Evolutionary conservation across 2,329 filamentous ascomycete species (phyloP), one percentile per base, ranked within the genome.

Genomic region (Phyllosticta paracitricarpa): DNA sequence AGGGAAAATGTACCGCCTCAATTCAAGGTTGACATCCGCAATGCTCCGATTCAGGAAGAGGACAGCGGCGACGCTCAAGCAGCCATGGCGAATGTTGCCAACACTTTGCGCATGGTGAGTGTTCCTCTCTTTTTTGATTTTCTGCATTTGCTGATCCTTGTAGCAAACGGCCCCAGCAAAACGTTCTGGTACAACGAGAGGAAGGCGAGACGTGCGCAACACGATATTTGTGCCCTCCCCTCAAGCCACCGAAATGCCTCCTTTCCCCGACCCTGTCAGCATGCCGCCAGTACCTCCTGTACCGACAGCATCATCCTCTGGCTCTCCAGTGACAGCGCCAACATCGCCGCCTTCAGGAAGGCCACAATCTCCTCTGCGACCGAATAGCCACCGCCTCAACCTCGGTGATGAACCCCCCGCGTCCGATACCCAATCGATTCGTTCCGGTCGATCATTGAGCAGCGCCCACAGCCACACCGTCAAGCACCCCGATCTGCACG

Each of bases 351-450:
- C 64, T 54, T 48, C 65, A 40, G 35, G 59, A 62, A 59, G 65
- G 54, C 51, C 59, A 54, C 40, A 57, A 51, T 57, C 66, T 58
- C 52, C 65, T 66, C 19, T 61, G 54, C 33, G 65, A 66, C 33
- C 65, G 68, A 17, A 48, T 25, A 59, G 61, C 22, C 63, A 60
- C 53, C 61, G 60, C 26, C 33, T 58, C n/a, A 62, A 62, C 25
- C 66, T 77, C n/a, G 71, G 70, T 5, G 70, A 76, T 3, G 76
- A 91, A 17, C 86, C 89, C 71, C 77, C 82, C 58, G 83, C 77
- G 70, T 95, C 91, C 1, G 94, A 99, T 72, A 91, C 89, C 2
- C 91, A 93, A 61, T 97, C 94, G 0, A 88, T 97, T 63, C 87
- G 92, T 56, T 99, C 94, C 2, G 88, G 89, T 2, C 89, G 90